Conservation (phyloP, 176 grass and related monocot genomes). For the Oryza coarctata region DNA sequence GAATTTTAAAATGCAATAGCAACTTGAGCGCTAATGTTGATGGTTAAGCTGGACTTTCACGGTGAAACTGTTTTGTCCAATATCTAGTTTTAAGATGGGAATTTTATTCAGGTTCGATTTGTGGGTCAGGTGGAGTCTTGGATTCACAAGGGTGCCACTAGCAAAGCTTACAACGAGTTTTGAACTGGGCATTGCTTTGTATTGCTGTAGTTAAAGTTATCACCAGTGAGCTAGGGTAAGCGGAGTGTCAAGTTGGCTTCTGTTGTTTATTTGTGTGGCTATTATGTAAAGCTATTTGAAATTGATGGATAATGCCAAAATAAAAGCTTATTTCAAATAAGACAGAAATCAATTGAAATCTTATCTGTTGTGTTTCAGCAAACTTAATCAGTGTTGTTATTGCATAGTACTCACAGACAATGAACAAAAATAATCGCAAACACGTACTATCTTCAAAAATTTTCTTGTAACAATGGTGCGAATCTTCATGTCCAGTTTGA, state of each 20-base stretch:
- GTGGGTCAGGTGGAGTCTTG: background rate
- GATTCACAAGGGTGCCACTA: background rate
- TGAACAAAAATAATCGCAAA: background rate
- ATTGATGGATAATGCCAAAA: background rate
- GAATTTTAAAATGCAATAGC: conserved; percentile 1
- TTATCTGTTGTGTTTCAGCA: background rate
- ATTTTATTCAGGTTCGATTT: background rate
- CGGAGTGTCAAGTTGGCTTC: background rate
- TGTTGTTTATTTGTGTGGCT: conserved; percentile 8
- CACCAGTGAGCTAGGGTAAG: background rate
- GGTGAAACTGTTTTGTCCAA: background rate
- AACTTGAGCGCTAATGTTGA: background rate
- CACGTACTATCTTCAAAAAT: background rate
- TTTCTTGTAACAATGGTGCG: background rate
- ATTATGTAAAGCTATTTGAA: conserved; percentile 1
- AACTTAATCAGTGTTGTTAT: conserved; percentile 4
- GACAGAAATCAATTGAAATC: background rate
- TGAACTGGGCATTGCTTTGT: background rate
- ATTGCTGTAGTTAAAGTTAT: background rate
- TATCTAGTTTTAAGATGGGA: conserved; percentile 10
- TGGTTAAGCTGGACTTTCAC: background rate
- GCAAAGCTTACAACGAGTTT: conserved; percentile 11
- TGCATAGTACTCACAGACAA: background rate
- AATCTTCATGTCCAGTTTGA: background rate
- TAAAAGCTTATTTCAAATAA: conserved; percentile 1